phyloP scores from a whole-genome alignment of 768 basidiomycete species.

The Fibroporia radiculosa region DNA sequence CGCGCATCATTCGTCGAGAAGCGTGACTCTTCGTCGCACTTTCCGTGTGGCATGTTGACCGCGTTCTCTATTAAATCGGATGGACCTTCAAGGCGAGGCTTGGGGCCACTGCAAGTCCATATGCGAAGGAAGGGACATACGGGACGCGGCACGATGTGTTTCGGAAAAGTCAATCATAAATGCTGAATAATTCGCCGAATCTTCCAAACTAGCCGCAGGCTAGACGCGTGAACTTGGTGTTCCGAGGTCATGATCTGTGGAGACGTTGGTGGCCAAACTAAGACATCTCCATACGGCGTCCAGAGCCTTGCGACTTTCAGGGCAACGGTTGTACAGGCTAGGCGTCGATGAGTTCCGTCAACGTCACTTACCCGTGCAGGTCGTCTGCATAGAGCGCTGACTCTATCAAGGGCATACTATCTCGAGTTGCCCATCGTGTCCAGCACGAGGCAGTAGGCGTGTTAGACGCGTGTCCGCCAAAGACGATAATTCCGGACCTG shows the following conservation, averaged over 20 bases:
- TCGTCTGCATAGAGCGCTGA: constrained; percentile 1
- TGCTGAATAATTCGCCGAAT: constrained; percentile 12
- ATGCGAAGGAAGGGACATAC: constrained; percentile 13
- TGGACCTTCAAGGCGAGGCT: constrained; percentile 30
- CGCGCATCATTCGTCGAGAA: constrained; percentile 18
- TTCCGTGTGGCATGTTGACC: constrained; percentile 30
- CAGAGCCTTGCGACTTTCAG: neutral
- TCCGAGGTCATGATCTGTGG: constrained; percentile 3
- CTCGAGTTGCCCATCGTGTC: constrained; percentile 15
- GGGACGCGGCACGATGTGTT: constrained; percentile 13
- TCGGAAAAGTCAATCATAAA: constrained; percentile 14
- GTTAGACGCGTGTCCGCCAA: constrained; percentile 8
- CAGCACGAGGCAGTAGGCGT: constrained; percentile 17
- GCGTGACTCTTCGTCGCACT: constrained; percentile 22
- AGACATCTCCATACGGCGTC: neutral
- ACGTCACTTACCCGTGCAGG: constrained; percentile 4
- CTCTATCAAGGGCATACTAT: constrained; percentile 9
- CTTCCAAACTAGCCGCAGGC: constrained; percentile 1
- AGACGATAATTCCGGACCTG: constrained; percentile 3
- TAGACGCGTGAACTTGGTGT: constrained; percentile 2
- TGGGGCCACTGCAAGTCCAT: constrained; percentile 20
- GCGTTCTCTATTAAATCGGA: constrained; percentile 26
- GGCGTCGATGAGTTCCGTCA: neutral
- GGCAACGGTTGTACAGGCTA: neutral
- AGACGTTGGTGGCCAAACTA: neutral